Evolutionary conservation across 352 stramenopile species (phyloP).

Genomic region (Phytophthora multivora): DNA sequence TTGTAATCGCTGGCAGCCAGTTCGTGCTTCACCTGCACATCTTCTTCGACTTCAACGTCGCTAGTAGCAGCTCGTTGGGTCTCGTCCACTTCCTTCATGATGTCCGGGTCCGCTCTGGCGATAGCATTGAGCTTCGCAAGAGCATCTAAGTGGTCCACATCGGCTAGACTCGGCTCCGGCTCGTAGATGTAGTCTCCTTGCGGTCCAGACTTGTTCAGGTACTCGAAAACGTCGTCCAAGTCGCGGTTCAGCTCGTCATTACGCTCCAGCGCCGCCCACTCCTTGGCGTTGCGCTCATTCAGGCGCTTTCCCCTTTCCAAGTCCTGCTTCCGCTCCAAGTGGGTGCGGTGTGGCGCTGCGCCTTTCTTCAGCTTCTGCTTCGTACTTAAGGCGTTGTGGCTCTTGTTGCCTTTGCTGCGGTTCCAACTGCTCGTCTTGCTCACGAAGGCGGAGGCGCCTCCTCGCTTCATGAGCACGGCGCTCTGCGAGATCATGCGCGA

Average conservation of each 20-base stretch:
- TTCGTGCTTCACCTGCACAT: conserved; percentile 14
- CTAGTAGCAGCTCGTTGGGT: conserved; percentile 10
- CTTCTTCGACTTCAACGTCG: conserved; percentile 27
- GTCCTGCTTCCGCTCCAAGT: conserved; percentile 52
- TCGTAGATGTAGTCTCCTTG: conserved; percentile 74
- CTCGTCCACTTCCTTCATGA: conserved; percentile 49
- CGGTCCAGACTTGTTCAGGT: conserved; percentile 68
- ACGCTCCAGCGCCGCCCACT: conserved; percentile 61
- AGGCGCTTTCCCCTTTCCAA: conserved; percentile 44
- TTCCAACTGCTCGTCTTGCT: conserved; percentile 61
- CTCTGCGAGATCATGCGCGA: conserved; percentile 45
- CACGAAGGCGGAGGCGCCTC: conserved; percentile 71
- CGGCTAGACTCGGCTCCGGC: conserved; percentile 57
- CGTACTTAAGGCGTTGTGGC: conserved; percentile 35
- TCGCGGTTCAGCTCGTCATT: conserved; percentile 65
- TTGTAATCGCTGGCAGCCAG: conserved; percentile 76
- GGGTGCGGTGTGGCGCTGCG: conserved; percentile 55
- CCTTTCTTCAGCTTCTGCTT: conserved; percentile 81
- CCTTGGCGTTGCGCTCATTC: conserved; percentile 51
- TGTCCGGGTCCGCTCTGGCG: conserved; percentile 42
- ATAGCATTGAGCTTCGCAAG: conserved; percentile 75
- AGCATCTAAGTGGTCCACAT: conserved; percentile 69
- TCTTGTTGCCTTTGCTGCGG: conserved; percentile 50
- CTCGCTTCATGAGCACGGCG: conserved; percentile 60
- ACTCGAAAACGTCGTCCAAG: conserved; percentile 72